Conservation (phyloP, 2,329 filamentous ascomycete genomes). For the Hortaea werneckii region DNA sequence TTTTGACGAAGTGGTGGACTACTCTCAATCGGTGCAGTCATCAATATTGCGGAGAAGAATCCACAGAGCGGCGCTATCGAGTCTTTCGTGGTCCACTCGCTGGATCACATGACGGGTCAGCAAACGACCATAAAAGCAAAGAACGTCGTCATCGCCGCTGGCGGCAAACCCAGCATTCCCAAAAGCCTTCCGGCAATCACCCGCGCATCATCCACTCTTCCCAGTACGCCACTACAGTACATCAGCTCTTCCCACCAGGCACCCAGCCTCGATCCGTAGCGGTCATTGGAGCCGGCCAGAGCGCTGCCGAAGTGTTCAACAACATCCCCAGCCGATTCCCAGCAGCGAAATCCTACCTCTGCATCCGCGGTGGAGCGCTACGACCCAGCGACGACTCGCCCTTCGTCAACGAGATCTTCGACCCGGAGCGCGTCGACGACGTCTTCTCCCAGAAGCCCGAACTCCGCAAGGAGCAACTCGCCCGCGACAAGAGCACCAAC, state of each 20-base stretch:
- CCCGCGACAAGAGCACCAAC: conserved; percentile 73
- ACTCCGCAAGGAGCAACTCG: conserved; percentile 51
- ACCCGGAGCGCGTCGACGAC: conserved; percentile 70
- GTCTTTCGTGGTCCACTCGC: conserved; percentile 58
- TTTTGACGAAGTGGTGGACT: conserved; percentile 64
- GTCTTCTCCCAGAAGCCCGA: conserved; percentile 59
- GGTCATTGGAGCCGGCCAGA: conserved; percentile 82
- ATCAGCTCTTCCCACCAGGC: conserved; percentile 47
- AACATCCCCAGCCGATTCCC: conserved; percentile 76
- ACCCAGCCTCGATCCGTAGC: conserved; percentile 60
- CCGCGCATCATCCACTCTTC: conserved; percentile 79
- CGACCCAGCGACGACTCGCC: conserved; percentile 91
- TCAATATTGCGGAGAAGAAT: conserved; percentile 48
- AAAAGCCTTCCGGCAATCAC: conserved; percentile 56
- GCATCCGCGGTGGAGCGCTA: conserved; percentile 76
- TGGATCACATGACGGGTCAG: conserved; percentile 49
- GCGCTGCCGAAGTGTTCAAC: conserved; percentile 89
- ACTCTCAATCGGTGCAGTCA: conserved; percentile 65
- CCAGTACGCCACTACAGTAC: conserved; percentile 61
- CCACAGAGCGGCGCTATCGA: conserved; percentile 45
- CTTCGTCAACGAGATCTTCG: conserved; percentile 95
- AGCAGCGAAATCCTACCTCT: conserved; percentile 63
- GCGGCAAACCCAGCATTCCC: conserved; percentile 61
- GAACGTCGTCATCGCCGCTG: conserved; percentile 61
- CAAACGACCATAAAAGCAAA: conserved; percentile 46